Evolutionary conservation across 257 asterid species (phyloP), one percentile per base, ranked within the genome.

Genomic region (Nicotiana sylvestris): DNA sequence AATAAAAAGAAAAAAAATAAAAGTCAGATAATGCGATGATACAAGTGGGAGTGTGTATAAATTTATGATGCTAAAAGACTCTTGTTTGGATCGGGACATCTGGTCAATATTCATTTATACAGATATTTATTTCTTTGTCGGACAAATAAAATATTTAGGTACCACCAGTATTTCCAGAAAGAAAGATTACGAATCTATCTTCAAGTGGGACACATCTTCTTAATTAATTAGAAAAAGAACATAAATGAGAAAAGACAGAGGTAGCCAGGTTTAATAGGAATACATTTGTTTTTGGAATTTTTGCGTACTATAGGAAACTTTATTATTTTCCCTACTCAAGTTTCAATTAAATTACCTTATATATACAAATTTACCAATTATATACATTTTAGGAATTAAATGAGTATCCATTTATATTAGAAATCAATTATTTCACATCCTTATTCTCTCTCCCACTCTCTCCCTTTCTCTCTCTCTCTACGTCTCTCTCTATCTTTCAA

Each of bases 61-160:
- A 25, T 49, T 43, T 13, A 1, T 46, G 25, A 25, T 46, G 33
- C 12, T 46, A 21, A 16, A 32, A 15, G 51, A 66, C n/a, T 25
- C 68, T 25, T 64, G 39, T 18, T 72, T 5, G 13, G 13, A 43
- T 9, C 12, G 0, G 60, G 61, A 25, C 51, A 43, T 25, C 39
- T 72, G 79, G 62, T 74, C 80, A 49, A 74, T 27, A 74, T 65
- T 29, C 10, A 13, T 29, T 29, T 29, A 53, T 53, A 29, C 5
- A 49, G 27, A 49, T 15, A 74, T 74, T 49, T 74, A 74, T 27
- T 13, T 74, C 62, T 74, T 13, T 74, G 80, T 74, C 27, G 64
- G 62, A 27, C 39, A 49, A 49, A 60, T 72, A 46, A 12, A 70
- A 69, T 69, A 69, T 72, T 9, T 11, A 10, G 35, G 35, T 5